Evolutionary conservation across 2,329 filamentous ascomycete species (phyloP).

Genomic region (Aspergillus puulaauensis): DNA sequence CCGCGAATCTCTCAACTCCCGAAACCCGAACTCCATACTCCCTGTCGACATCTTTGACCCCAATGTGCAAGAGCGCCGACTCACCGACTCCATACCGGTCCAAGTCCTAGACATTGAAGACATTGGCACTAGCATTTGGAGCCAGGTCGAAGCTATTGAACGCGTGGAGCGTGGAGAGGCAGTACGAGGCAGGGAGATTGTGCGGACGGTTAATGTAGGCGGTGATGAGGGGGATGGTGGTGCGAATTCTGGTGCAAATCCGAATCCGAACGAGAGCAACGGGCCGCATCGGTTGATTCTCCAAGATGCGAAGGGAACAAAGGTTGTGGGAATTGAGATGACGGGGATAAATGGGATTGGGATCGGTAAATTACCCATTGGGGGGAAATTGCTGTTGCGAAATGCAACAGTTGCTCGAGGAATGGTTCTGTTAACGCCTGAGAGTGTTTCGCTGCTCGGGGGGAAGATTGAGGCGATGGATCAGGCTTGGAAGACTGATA

Average conservation of each 20-base stretch:
- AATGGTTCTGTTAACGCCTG: slow-evolving; percentile 72
- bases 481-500: slow-evolving; percentile 69
- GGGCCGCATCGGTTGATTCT: slow-evolving; percentile 78
- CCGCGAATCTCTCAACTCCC: slow-evolving; percentile 58
- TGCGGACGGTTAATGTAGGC: slow-evolving; percentile 65
- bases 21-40: slow-evolving; percentile 45
- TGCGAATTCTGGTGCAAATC: background rate
- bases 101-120: slow-evolving; percentile 89
- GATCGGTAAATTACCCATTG: slow-evolving; percentile 63
- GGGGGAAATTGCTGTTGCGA: slow-evolving; percentile 75
- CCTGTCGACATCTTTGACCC: slow-evolving; percentile 60
- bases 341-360: slow-evolving; percentile 64
- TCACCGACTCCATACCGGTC: slow-evolving; percentile 66
- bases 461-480: slow-evolving; percentile 84
- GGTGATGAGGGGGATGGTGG: slow-evolving; percentile 43
- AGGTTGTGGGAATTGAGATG: slow-evolving; percentile 72
- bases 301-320: slow-evolving; percentile 73
- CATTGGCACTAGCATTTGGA: slow-evolving; percentile 75
- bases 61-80: slow-evolving; percentile 53
- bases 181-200: slow-evolving; percentile 72
- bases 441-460: slow-evolving; percentile 70
- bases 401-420: slow-evolving; percentile 68
- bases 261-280: slow-evolving; percentile 15
- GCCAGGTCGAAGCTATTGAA: slow-evolving; percentile 74
- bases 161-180: slow-evolving; percentile 52